Conservation (phyloP, 345 rosid species). For the Hypericum perforatum region DNA sequence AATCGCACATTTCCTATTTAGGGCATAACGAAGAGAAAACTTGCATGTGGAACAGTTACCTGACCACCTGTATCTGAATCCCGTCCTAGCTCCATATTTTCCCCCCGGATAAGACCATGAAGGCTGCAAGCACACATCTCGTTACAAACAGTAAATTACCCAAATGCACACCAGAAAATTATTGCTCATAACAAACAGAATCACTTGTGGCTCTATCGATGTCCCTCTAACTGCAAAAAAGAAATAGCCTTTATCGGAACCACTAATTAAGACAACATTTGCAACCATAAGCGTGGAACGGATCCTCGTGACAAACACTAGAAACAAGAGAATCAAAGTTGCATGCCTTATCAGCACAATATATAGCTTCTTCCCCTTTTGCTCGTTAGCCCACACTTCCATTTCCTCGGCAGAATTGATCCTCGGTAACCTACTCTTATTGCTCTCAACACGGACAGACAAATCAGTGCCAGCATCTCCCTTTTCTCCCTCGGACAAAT, state of each 20-base stretch:
- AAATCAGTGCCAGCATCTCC: constrained; percentile 47
- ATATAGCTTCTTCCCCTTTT: constrained; percentile 69
- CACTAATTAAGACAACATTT: too few relatives aligned
- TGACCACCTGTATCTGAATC: constrained; percentile 95
- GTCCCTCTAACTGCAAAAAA: too few relatives aligned
- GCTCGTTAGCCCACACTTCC: constrained; percentile 81
- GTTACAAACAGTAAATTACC: constrained; percentile 15
- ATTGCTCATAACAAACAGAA: constrained; percentile 7
- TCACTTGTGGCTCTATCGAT: too few relatives aligned
- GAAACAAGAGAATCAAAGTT: constrained; percentile 17
- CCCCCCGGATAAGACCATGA: constrained; percentile 86
- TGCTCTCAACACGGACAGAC: constrained; percentile 54
- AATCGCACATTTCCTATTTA: too few relatives aligned
- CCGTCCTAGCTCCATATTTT: constrained; percentile 87
- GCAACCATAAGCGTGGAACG: constrained; percentile 3
- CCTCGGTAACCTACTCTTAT: constrained; percentile 52
- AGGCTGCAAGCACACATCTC: constrained; percentile 46
- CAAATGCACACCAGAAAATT: constrained; percentile 10
- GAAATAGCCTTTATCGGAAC: too few relatives aligned
- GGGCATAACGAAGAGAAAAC: constrained; percentile 1
- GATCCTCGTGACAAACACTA: constrained; percentile 3
- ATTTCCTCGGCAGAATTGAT: constrained; percentile 65
- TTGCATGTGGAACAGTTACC: constrained; percentile 30
- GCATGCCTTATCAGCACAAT: constrained; percentile 65
- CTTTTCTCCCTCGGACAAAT: constrained; percentile 80